phyloP scores from a whole-genome alignment of 148 eudicot genomes.

The Camellia japonica region DNA sequence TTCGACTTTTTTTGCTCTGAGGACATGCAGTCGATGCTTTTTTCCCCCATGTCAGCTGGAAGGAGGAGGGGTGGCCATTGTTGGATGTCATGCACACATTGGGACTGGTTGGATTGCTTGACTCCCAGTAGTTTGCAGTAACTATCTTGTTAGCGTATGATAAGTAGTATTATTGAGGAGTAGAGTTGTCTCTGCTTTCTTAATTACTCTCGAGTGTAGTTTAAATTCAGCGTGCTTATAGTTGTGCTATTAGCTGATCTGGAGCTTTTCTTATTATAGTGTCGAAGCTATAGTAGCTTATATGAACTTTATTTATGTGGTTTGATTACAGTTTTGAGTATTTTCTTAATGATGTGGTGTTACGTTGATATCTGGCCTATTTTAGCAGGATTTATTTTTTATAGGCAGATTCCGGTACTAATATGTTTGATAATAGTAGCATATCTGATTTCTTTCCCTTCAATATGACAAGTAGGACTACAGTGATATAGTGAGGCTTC shows the following conservation, averaged over 20 bases:
- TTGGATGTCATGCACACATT: slow-evolving; percentile 27
- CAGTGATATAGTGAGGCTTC: slow-evolving; percentile 31
- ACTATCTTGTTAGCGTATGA: slow-evolving; percentile 37
- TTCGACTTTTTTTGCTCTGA: neutral
- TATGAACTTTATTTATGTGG: slow-evolving; percentile 11
- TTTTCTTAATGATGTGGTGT: slow-evolving; percentile 14
- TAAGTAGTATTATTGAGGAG: slow-evolving; percentile 46
- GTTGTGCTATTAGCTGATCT: slow-evolving; percentile 37
- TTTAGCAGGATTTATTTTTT: slow-evolving; percentile 13
- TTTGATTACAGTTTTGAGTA: slow-evolving; percentile 14
- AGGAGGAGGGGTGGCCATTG: slow-evolving; percentile 21
- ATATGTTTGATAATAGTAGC: neutral
- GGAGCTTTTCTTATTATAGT: slow-evolving; percentile 34
- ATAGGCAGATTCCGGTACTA: slow-evolving; percentile 5
- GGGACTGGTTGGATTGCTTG: slow-evolving; percentile 87
- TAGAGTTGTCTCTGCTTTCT: slow-evolving; percentile 31
- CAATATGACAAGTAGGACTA: slow-evolving; percentile 33
- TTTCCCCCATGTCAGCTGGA: slow-evolving; percentile 10
- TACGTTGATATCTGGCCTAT: neutral
- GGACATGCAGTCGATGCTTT: slow-evolving; percentile 14
- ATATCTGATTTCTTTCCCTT: slow-evolving; percentile 16
- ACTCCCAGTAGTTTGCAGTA: slow-evolving; percentile 53
- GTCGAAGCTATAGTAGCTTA: slow-evolving; percentile 38
- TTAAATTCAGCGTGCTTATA: slow-evolving; percentile 56
- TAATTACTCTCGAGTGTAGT: slow-evolving; percentile 40